phyloP scores from a whole-genome alignment of 306 rosid genomes.

The Ammopiptanthus mongolicus region DNA sequence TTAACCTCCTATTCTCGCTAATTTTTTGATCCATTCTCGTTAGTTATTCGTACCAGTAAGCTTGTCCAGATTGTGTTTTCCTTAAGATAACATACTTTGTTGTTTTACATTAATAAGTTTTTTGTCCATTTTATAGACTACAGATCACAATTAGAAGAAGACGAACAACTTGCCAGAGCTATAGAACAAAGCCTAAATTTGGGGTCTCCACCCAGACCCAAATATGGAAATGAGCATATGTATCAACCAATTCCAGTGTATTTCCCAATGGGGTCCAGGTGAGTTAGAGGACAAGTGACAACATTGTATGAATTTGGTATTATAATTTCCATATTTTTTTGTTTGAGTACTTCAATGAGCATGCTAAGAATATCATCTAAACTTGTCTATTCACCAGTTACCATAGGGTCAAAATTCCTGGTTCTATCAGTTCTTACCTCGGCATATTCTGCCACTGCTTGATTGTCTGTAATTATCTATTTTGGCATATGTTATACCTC shows the following conservation, averaged over 20 bases:
- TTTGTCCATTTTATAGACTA: conserved; percentile 25
- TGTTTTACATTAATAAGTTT: not conserved
- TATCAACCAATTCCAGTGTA: conserved; percentile 46
- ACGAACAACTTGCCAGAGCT: conserved; percentile 87
- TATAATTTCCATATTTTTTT: not conserved
- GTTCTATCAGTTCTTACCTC: not conserved
- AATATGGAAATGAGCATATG: conserved; percentile 48
- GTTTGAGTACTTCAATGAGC: conserved; percentile 5
- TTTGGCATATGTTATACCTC: conserved; percentile 4
- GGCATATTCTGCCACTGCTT: not conserved
- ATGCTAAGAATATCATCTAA: not conserved
- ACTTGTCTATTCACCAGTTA: not conserved
- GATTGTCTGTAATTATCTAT: conserved; percentile 17
- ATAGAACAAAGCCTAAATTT: conserved; percentile 75
- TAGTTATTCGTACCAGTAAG: not conserved
- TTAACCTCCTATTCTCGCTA: not conserved
- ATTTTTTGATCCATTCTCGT: not conserved
- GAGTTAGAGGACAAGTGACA: not conserved
- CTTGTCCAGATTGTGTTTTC: not conserved
- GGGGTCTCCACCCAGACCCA: conserved; percentile 75
- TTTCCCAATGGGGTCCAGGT: conserved; percentile 66
- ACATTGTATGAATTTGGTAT: not conserved
- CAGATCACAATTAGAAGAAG: conserved; percentile 69
- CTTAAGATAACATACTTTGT: not conserved
- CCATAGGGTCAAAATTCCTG: not conserved